A percentile compares a stretch with the other conserved stretches of the same genome.
These are phyloP conservation scores for Neurospora sp. DNA, from an alignment of 2,329 filamentous ascomycete genomes.

Conservation along the genomic window DNA sequence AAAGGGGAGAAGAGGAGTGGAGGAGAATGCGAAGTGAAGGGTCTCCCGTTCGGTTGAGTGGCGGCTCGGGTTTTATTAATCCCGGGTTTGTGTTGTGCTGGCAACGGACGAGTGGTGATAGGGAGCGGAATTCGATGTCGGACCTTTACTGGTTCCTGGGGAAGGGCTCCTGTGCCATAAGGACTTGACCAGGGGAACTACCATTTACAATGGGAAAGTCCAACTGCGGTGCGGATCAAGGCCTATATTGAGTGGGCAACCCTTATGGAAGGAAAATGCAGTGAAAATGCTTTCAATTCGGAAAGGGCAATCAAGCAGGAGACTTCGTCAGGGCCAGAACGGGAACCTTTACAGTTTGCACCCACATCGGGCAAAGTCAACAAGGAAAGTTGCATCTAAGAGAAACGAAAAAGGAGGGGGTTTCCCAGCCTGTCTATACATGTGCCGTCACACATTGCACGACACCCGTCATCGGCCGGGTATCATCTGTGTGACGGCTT, in stretches of 20 bases:
- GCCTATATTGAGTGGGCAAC: background rate
- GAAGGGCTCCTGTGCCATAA: background rate
- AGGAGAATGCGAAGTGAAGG: background rate
- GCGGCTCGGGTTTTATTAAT: background rate
- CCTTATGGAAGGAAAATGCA: background rate
- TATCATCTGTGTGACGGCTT: slow-evolving; percentile 24
- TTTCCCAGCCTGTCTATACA: slow-evolving; percentile 1
- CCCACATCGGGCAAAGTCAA: background rate
- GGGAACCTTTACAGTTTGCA: background rate
- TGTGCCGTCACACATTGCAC: slow-evolving; percentile 24
- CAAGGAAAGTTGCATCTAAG: background rate
- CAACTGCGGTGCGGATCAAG: background rate
- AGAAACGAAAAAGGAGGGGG: background rate
- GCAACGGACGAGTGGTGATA: background rate
- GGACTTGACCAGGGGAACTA: background rate
- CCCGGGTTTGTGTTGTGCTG: background rate
- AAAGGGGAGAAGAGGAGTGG: background rate
- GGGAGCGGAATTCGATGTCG: background rate
- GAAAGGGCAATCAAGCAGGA: background rate
- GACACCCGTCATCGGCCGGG: slow-evolving; percentile 27
- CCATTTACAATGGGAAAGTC: background rate
- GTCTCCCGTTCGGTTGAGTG: background rate
- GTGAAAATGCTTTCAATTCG: background rate
- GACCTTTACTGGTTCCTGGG: background rate
- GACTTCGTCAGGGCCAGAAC: background rate